Evolutionary conservation across 345 rosid genomes (phyloP), one percentile per base, ranked within the genome.

Genomic region (Acer negundo): DNA sequence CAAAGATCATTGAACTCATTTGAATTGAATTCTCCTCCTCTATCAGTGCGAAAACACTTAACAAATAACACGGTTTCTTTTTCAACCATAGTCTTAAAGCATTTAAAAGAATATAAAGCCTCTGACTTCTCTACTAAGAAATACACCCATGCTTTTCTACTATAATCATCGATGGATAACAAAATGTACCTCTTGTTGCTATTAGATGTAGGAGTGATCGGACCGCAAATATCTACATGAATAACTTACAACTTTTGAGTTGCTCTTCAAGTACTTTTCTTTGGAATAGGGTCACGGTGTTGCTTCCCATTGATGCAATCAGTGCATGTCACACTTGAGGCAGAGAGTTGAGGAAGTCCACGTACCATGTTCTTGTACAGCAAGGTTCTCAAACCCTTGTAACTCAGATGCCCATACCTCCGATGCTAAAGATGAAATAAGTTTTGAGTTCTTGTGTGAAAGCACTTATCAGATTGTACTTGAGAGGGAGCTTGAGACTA

Each of bases 381-480:
- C 16, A 73, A 58, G 53, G 76, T 73, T 73, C 62, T 56, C 55
- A 73, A 73, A 56, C 76, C 65, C 53, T 73, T 73, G 23, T 56
- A 73, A 40, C 58, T 73, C 44, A 20, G 23, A 73, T 73, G 58
- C 40, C 6, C 76, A 62, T 62, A 73, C 68, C 68, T 73, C 10
- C 9, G 8, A 59, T 73, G 76, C 69, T 16, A 62, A 9, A 38
- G 5, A 12, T 67, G 70, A 67, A 19, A 58, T 16, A 73, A 31
- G 51, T 55, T 58, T 55, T 73, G 46, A 78, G 66, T 9, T 72
- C 31, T 40, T 38, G 47, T 31, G 59, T 78, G 77, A 47, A 64
- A 56, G 9, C 66, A 78, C 35, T 72, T 46, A 23, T 78, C 47
- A 53, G 66, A 55, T 72, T 78, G 44, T 40, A 6, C 44, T 78